Percentiles rank a stretch among this genome's conserved stretches.
These are phyloP conservation scores for Phytophthora uliginosa DNA, from an alignment of 352 stramenopile species.

Conservation along the genomic window DNA sequence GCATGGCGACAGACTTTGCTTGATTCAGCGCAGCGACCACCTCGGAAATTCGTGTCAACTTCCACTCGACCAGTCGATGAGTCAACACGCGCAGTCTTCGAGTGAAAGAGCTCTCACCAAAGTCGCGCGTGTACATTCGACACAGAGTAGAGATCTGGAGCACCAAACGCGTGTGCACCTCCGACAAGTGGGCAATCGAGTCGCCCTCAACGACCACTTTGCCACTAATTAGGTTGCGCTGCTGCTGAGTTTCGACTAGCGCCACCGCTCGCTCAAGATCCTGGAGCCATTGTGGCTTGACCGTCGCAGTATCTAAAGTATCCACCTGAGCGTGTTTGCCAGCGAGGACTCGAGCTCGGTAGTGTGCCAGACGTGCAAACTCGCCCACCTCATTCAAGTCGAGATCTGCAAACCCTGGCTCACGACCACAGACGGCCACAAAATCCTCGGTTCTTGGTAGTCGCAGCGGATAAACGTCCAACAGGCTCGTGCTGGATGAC, in stretches of 20 bases:
- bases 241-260: conserved; percentile 42
- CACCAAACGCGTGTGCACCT: conserved; percentile 67
- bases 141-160: conserved; percentile 51
- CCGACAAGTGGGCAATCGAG: conserved; percentile 45
- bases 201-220: conserved; percentile 30
- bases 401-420: conserved; percentile 51
- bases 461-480: conserved; percentile 59
- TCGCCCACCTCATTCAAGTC: conserved; percentile 55
- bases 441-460: conserved; percentile 32
- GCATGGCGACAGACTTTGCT: conserved; percentile 34
- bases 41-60: conserved; percentile 40
- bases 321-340: conserved; percentile 38
- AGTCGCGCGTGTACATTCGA: conserved; percentile 46
- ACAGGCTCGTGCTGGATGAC: conserved; percentile 30
- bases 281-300: conserved; percentile 58
- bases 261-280: conserved; percentile 44
- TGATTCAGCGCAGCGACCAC: conserved; percentile 37
- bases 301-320: conserved; percentile 25
- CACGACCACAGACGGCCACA: conserved; percentile 23
- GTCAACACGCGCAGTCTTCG: conserved; percentile 37
- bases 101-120: conserved; percentile 57
- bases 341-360: conserved; percentile 60
- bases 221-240: conserved; percentile 22
- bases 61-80: conserved; percentile 47
- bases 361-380: conserved; percentile 71